phyloP scores from a whole-genome alignment of 208 protist species.

The Endotrypanum monterogeii region DNA sequence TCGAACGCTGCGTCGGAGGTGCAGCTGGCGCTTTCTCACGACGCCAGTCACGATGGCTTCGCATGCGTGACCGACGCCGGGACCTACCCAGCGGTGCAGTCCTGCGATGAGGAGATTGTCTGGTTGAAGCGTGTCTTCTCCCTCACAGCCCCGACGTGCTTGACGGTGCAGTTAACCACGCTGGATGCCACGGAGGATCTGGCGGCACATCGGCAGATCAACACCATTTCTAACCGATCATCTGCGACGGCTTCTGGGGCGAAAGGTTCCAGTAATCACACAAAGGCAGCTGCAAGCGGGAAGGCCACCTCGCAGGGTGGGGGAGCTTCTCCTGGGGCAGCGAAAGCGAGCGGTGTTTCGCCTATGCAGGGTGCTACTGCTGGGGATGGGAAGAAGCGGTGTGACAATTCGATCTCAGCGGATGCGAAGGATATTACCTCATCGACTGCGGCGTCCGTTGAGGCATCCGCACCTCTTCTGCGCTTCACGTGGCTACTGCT shows the following conservation, averaged over 20 bases:
- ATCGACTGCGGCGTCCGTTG: background rate
- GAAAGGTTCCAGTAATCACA: conserved; percentile 8
- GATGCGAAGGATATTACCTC: background rate
- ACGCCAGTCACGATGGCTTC: conserved; percentile 34
- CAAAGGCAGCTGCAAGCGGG: background rate
- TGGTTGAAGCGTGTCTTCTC: conserved; percentile 84
- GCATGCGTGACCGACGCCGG: conserved; percentile 69
- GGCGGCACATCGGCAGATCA: conserved; percentile 35
- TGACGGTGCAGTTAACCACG: conserved; percentile 67
- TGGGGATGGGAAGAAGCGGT: conserved; percentile 5
- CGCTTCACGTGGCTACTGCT: conserved; percentile 53
- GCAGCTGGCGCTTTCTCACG: conserved; percentile 38
- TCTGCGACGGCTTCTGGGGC: background rate
- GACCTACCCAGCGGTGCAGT: conserved; percentile 38
- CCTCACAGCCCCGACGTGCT: conserved; percentile 50
- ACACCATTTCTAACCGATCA: conserved; percentile 19
- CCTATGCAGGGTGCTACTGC: background rate
- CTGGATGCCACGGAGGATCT: conserved; percentile 56
- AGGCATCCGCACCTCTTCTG: conserved; percentile 35
- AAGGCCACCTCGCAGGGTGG: background rate
- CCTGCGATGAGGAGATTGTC: conserved; percentile 48
- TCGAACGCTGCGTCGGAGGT: conserved; percentile 50
- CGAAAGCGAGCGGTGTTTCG: background rate
- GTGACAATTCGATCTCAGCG: background rate
- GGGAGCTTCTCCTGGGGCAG: conserved; percentile 2